phyloP scores from a whole-genome alignment of 2,329 filamentous ascomycete species.

The Ustilaginoidea virens region DNA sequence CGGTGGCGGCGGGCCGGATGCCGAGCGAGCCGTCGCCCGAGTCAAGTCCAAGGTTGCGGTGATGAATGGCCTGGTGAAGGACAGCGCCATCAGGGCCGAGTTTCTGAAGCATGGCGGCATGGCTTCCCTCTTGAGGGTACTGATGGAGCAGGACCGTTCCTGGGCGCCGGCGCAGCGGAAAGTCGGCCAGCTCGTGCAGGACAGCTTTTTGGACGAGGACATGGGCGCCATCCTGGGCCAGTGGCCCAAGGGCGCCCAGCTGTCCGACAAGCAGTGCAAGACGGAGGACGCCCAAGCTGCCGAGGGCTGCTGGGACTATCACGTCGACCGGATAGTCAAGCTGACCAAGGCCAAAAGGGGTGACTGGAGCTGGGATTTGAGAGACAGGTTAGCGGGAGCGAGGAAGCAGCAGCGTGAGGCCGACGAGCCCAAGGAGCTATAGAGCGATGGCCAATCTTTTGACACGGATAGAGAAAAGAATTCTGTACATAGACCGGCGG shows the following conservation, averaged over 20 bases:
- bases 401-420: slow-evolving; percentile 11
- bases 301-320: slow-evolving; percentile 45
- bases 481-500: too few relatives aligned
- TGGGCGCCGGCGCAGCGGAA: slow-evolving; percentile 37
- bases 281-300: slow-evolving; percentile 14
- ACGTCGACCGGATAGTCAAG: slow-evolving; percentile 25
- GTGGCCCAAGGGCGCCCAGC: slow-evolving; percentile 31
- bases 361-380: slow-evolving; percentile 31
- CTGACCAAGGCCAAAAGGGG: slow-evolving; percentile 18
- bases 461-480: neutral
- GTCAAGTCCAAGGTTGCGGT: slow-evolving; percentile 29
- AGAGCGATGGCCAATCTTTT: slow-evolving; percentile 8
- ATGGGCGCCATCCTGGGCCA: slow-evolving; percentile 43
- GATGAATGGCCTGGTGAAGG: slow-evolving; percentile 41
- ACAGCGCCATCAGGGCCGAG: slow-evolving; percentile 32
- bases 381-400: slow-evolving; percentile 17
- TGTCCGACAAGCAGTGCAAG: slow-evolving; percentile 21
- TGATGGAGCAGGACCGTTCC: slow-evolving; percentile 28
- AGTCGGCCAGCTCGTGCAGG: slow-evolving; percentile 41
- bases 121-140: slow-evolving; percentile 34
- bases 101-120: slow-evolving; percentile 41
- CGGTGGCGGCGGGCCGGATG: slow-evolving; percentile 8
- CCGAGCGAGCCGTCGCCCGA: slow-evolving; percentile 11
- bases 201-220: slow-evolving; percentile 51
- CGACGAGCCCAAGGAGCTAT: slow-evolving; percentile 16